phyloP scores from a whole-genome alignment of 768 basidiomycete species.

The Megacollybia marginata region DNA sequence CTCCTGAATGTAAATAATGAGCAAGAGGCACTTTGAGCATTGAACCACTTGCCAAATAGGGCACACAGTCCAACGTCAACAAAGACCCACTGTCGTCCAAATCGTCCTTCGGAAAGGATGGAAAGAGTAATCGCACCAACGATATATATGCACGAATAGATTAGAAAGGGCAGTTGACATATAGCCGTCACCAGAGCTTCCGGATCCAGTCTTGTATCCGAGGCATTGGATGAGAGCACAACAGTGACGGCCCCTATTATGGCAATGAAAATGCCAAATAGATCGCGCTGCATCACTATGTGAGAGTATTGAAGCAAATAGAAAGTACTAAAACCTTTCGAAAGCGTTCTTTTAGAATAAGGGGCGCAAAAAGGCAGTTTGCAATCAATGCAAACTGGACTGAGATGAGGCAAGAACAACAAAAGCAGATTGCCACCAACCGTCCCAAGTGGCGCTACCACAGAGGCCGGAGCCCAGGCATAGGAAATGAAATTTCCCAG shows the following conservation, averaged over 20 bases:
- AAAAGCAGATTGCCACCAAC: slow-evolving; percentile 36
- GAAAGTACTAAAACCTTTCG: slow-evolving; percentile 41
- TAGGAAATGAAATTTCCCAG: slow-evolving; percentile 87
- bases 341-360: slow-evolving; percentile 78
- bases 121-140: slow-evolving; percentile 50
- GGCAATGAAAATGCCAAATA: slow-evolving; percentile 73
- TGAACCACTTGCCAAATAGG: slow-evolving; percentile 51
- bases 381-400: slow-evolving; percentile 83
- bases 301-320: slow-evolving; percentile 5
- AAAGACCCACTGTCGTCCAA: slow-evolving; percentile 65
- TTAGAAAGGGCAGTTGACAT: slow-evolving; percentile 61
- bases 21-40: neutral
- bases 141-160: slow-evolving; percentile 64
- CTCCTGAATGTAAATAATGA: slow-evolving; percentile 41
- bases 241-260: slow-evolving; percentile 88
- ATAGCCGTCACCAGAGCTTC: slow-evolving; percentile 63
- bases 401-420: neutral
- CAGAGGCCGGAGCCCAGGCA: slow-evolving; percentile 83
- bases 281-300: slow-evolving; percentile 48
- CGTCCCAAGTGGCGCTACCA: slow-evolving; percentile 93
- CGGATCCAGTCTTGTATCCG: slow-evolving; percentile 64
- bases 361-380: slow-evolving; percentile 89
- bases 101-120: slow-evolving; percentile 53
- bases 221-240: slow-evolving; percentile 72
- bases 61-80: slow-evolving; percentile 88